Percentiles rank a stretch among this genome's conserved stretches.
Conservation (phyloP, 2,329 filamentous ascomycete genomes). For the Aspergillus glaucus region DNA sequence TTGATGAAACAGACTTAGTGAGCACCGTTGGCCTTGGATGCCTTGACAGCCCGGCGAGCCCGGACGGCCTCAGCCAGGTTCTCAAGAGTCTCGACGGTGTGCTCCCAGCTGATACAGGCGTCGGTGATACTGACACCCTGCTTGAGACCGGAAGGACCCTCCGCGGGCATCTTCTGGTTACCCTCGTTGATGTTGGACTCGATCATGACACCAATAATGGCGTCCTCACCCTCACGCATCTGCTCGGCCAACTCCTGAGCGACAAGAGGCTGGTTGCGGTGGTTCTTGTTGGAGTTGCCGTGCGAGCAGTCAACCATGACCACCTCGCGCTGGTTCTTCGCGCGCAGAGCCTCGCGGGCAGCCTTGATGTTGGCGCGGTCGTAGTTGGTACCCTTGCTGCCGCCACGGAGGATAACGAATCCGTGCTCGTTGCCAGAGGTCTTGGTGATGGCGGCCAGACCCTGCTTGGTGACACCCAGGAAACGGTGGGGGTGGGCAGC, state of each 20-base stretch:
- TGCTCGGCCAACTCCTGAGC: conserved; percentile 77
- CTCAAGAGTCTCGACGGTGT: conserved; percentile 73
- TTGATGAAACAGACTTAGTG: conserved; percentile 11
- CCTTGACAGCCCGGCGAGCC: conserved; percentile 55
- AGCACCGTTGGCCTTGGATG: conserved; percentile 23
- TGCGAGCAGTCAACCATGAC: conserved; percentile 99
- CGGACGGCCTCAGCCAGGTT: conserved; percentile 79
- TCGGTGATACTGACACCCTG: conserved; percentile 93
- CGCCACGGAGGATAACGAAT: conserved; percentile 91
- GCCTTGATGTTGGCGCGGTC: conserved; percentile 75
- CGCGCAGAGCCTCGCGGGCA: conserved; percentile 69
- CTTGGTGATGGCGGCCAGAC: conserved; percentile 86
- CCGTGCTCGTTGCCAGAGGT: conserved; percentile 94
- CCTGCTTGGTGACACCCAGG: conserved; percentile 97
- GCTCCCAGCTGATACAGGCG: conserved; percentile 91
- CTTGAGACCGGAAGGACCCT: conserved; percentile 71
- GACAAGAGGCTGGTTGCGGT: conserved; percentile 94
- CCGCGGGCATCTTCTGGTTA: conserved; percentile 78
- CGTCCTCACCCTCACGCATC: conserved; percentile 76
- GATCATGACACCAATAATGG: conserved; percentile 96
- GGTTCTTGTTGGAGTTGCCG: conserved; percentile 95
- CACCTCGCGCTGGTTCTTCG: conserved; percentile 78
- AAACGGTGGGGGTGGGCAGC: conserved; percentile 69
- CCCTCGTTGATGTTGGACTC: conserved; percentile 95
- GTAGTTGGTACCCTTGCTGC: conserved; percentile 87